These are phyloP conservation scores for Vitis hybrid DNA, from an alignment of 177 flowering plant genomes.

Conservation along the genomic window DNA sequence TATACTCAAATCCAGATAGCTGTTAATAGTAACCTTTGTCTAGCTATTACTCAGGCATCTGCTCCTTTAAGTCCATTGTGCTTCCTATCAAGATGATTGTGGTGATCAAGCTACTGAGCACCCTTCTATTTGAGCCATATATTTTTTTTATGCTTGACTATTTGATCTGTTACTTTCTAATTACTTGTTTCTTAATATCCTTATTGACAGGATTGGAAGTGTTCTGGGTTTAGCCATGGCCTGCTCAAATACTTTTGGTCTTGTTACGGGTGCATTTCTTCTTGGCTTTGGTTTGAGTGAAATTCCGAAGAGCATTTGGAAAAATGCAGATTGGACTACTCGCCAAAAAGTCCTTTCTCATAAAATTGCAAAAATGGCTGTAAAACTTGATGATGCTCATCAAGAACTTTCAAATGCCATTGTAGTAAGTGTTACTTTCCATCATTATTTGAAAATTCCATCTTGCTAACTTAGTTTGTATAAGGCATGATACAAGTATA, in stretches of 20 bases:
- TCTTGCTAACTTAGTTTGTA: background rate
- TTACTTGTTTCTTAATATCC: slow-evolving; percentile 6
- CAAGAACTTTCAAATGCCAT: slow-evolving; percentile 96
- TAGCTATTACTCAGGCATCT: too few species aligned
- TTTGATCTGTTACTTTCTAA: slow-evolving; percentile 3
- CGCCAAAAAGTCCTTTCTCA: slow-evolving; percentile 93
- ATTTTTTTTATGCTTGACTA: background rate
- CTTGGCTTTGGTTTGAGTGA: slow-evolving; percentile 99
- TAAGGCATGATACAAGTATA: too few species aligned
- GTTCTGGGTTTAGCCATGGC: slow-evolving; percentile 93
- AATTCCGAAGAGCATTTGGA: slow-evolving; percentile 94
- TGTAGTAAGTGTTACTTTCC: slow-evolving; percentile 56
- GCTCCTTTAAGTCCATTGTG: background rate
- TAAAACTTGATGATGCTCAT: slow-evolving; percentile 97
- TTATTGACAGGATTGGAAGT: slow-evolving; percentile 52
- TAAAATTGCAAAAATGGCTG: slow-evolving; percentile 91
- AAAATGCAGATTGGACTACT: slow-evolving; percentile 91
- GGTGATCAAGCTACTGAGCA: background rate
- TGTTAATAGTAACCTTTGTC: background rate
- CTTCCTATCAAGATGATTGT: background rate
- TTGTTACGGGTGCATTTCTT: slow-evolving; percentile 98
- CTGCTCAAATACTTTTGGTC: slow-evolving; percentile 98
- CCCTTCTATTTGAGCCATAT: background rate
- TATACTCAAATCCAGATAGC: too few species aligned
- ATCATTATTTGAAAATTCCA: background rate